Percentiles rank a stretch among this genome's conserved stretches.
These are phyloP conservation scores for Adansonia grandidieri DNA, from an alignment of 441 rosid species.

Conservation along the genomic window DNA sequence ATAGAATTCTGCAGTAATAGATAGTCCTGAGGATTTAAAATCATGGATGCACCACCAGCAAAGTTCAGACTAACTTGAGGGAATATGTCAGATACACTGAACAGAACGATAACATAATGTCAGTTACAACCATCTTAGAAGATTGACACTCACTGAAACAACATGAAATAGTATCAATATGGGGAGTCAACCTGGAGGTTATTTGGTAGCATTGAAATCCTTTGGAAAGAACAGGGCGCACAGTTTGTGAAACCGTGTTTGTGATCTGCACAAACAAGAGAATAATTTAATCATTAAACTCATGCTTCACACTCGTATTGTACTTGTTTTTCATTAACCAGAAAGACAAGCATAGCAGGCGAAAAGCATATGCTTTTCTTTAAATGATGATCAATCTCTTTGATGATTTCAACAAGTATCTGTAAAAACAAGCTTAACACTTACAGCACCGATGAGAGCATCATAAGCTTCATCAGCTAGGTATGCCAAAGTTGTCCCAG, in stretches of 20 bases:
- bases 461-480: constrained; percentile 78
- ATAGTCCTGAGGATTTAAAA: constrained; percentile 79
- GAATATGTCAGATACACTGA: constrained; percentile 67
- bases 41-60: constrained; percentile 79
- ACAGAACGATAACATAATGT: constrained; percentile 4
- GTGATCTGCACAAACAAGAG: constrained; percentile 58
- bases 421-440: constrained; percentile 30
- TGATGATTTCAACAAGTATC: neutral
- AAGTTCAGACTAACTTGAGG: constrained; percentile 90
- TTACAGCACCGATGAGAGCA: constrained; percentile 77
- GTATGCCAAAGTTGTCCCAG: constrained; percentile 96
- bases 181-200: constrained; percentile 62
- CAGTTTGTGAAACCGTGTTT: constrained; percentile 56
- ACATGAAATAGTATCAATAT: constrained; percentile 22
- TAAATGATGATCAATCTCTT: neutral
- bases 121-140: constrained; percentile 16
- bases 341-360: neutral
- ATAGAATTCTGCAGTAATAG: constrained; percentile 70
- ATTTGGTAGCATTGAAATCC: constrained; percentile 73
- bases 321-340: neutral
- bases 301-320: neutral
- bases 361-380: neutral
- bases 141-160: neutral
- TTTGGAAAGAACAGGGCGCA: constrained; percentile 50
- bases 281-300: constrained; percentile 5